Conservation (phyloP, 1,284 basidiomycete genomes). For the Ganoderma resinaceum region DNA sequence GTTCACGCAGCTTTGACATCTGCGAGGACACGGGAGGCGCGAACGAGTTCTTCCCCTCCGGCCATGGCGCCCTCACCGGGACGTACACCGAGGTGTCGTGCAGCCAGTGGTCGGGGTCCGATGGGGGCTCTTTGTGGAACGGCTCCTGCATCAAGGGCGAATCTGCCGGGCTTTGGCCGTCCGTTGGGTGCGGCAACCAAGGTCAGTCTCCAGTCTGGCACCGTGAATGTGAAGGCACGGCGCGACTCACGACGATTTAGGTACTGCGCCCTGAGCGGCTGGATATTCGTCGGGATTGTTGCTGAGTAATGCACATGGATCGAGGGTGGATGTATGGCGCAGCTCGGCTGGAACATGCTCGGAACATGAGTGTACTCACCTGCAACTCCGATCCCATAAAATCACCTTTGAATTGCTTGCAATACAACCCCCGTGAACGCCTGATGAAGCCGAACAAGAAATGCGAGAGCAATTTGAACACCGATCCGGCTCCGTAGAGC, state of each 20-base stretch:
- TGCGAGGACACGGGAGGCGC: conserved; percentile 64
- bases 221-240: not conserved
- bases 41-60: conserved; percentile 60
- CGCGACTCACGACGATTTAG: conserved; percentile 7
- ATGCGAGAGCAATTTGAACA: not conserved
- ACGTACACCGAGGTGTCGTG: conserved; percentile 62
- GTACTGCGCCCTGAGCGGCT: conserved; percentile 18
- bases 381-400: not conserved
- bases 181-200: conserved; percentile 57
- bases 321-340: not conserved
- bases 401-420: not conserved
- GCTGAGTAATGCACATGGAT: not conserved
- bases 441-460: not conserved
- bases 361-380: conserved; percentile 3
- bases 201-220: conserved; percentile 42
- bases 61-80: conserved; percentile 59
- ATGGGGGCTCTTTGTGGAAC: conserved; percentile 52
- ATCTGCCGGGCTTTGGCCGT: conserved; percentile 57
- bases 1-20: conserved; percentile 57
- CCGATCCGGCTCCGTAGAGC: not conserved
- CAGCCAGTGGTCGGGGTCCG: conserved; percentile 60
- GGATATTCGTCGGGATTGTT: not conserved
- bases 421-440: not conserved
- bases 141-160: conserved; percentile 60
- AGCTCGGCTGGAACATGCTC: conserved; percentile 8